phyloP scores from a whole-genome alignment of 306 rosid species.

The Cercis canadensis region DNA sequence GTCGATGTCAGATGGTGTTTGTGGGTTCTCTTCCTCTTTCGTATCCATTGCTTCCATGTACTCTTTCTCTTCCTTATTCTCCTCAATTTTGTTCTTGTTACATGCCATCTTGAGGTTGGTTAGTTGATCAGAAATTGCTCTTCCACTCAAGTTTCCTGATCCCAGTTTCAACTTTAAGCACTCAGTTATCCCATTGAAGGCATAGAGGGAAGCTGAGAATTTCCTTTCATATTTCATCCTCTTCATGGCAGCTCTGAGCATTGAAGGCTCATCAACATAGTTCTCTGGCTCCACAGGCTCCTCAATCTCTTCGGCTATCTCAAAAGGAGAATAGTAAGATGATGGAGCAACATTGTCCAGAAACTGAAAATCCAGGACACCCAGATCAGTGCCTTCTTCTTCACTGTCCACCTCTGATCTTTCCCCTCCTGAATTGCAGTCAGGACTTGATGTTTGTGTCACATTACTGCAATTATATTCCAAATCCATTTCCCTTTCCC shows the following conservation, averaged over 20 bases:
- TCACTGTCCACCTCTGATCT: conserved; percentile 44
- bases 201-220: conserved; percentile 78
- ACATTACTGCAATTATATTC: conserved; percentile 42
- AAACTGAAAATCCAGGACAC: conserved; percentile 65
- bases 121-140: conserved; percentile 53
- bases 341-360: conserved; percentile 59
- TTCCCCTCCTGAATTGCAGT: conserved; percentile 36
- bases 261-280: conserved; percentile 64
- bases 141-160: conserved; percentile 46
- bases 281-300: conserved; percentile 62
- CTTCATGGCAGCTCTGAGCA: conserved; percentile 72
- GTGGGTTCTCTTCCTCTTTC: conserved; percentile 38
- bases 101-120: conserved; percentile 59
- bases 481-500: conserved; percentile 32
- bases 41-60: conserved; percentile 26
- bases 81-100: conserved; percentile 46
- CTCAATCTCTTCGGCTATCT: conserved; percentile 70
- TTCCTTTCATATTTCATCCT: conserved; percentile 91
- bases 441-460: conserved; percentile 39
- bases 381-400: conserved; percentile 42
- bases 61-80: conserved; percentile 33
- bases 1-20: conserved; percentile 36
- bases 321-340: conserved; percentile 64
- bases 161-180: conserved; percentile 70
- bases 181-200: conserved; percentile 80